A percentile compares a stretch with the other conserved stretches of the same genome.
These are phyloP conservation scores for Friedmanniomyces simplex DNA, from an alignment of 495 filamentous ascomycete species.

Conservation along the genomic window DNA sequence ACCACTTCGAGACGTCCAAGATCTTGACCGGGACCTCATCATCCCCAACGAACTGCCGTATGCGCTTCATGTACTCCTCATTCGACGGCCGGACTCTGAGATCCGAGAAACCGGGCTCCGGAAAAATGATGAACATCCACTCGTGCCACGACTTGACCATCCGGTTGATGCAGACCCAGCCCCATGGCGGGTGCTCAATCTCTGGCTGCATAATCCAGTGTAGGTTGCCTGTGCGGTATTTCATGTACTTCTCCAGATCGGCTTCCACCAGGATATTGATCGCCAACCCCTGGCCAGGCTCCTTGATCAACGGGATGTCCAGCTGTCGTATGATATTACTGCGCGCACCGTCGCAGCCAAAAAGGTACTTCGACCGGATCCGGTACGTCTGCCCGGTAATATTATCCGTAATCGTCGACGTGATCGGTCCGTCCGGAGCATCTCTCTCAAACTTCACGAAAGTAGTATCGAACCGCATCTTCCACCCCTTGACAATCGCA, in stretches of 20 bases:
- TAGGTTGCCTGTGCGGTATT: constrained; percentile 42
- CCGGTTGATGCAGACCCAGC: constrained; percentile 35
- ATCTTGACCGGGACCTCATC: constrained; percentile 37
- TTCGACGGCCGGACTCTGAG: constrained; percentile 27
- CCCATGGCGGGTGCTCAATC: constrained; percentile 33
- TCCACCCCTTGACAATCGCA: constrained; percentile 33
- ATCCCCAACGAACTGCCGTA: constrained; percentile 43
- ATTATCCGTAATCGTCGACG: constrained; percentile 34
- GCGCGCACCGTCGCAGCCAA: constrained; percentile 48
- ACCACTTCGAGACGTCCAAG: constrained; percentile 39
- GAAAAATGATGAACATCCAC: constrained; percentile 46
- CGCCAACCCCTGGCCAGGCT: constrained; percentile 44
- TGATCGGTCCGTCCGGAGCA: constrained; percentile 21
- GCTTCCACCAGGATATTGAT: constrained; percentile 44
- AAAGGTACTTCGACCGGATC: constrained; percentile 44
- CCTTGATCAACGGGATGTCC: constrained; percentile 38
- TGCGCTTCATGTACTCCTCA: constrained; percentile 36
- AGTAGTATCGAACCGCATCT: constrained; percentile 33
- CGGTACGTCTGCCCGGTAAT: constrained; percentile 34
- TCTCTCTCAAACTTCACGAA: constrained; percentile 29
- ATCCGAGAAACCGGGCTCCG: constrained; percentile 30
- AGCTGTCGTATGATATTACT: constrained; percentile 42
- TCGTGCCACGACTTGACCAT: constrained; percentile 50
- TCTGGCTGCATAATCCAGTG: constrained; percentile 48
- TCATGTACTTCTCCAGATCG: constrained; percentile 42